Conservation (phyloP, 345 rosid genomes). For the Eucalyptus dawsonii region DNA sequence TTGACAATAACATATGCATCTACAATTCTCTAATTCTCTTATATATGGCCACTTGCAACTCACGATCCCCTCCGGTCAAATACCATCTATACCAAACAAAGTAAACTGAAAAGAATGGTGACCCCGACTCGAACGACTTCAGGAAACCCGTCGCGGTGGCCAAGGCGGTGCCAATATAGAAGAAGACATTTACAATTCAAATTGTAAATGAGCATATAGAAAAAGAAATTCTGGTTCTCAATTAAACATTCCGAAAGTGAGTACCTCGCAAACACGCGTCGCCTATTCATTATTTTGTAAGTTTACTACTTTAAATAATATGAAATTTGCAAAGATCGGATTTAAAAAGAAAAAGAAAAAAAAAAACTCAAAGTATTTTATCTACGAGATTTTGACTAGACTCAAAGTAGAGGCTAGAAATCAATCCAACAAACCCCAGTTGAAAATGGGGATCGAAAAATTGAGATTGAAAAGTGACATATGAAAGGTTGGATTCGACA, state of each 20-base stretch:
- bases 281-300: too few species aligned
- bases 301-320: too few species aligned
- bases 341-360: too few species aligned
- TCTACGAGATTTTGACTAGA: not conserved
- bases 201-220: too few species aligned
- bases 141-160: conserved; percentile 2
- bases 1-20: not conserved
- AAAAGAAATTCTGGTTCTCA: too few species aligned
- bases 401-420: not conserved
- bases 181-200: too few species aligned
- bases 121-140: not conserved
- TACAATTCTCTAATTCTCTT: not conserved
- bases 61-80: not conserved
- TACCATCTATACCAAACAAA: not conserved
- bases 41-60: too few species aligned
- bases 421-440: not conserved
- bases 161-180: not conserved
- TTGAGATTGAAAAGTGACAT: not conserved
- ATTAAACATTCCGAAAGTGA: too few species aligned
- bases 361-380: too few species aligned
- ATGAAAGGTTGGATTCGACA: not conserved
- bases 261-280: too few species aligned
- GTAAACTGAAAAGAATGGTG: not conserved
- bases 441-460: too few species aligned
- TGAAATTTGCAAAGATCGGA: too few species aligned